These are phyloP conservation scores for Lophiostoma macrostomum DNA, from an alignment of 495 filamentous ascomycete species.

Conservation along the genomic window DNA sequence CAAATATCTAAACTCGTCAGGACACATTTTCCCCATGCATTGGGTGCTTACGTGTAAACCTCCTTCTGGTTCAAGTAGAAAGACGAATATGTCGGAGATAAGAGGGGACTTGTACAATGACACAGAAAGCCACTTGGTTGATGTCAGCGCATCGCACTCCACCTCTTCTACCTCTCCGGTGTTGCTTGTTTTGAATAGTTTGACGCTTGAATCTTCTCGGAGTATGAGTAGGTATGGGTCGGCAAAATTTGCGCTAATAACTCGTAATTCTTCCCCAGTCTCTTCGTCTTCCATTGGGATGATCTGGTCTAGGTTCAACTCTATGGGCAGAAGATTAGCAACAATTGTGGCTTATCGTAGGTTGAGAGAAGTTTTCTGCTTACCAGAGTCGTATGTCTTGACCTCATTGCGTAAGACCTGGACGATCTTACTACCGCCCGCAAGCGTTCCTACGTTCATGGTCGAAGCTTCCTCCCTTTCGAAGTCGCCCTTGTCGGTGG, in stretches of 20 bases:
- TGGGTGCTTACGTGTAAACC: slow-evolving; percentile 64
- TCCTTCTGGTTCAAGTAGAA: slow-evolving; percentile 66
- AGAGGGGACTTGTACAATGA: slow-evolving; percentile 66
- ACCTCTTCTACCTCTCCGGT: slow-evolving; percentile 84
- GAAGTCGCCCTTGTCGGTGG: slow-evolving; percentile 72
- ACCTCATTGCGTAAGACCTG: slow-evolving; percentile 83
- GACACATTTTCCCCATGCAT: background rate
- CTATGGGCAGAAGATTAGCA: slow-evolving; percentile 41
- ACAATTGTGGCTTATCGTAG: too few relatives aligned
- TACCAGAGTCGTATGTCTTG: slow-evolving; percentile 82
- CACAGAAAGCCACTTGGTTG: slow-evolving; percentile 71
- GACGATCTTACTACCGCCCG: slow-evolving; percentile 69
- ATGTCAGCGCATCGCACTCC: slow-evolving; percentile 52
- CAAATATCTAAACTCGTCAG: slow-evolving; percentile 48
- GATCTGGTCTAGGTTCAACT: slow-evolving; percentile 82
- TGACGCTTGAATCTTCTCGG: slow-evolving; percentile 73
- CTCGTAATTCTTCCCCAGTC: slow-evolving; percentile 66
- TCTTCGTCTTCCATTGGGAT: slow-evolving; percentile 87
- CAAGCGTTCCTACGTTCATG: slow-evolving; percentile 74
- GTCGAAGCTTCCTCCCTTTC: slow-evolving; percentile 82
- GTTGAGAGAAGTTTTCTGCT: slow-evolving; percentile 43
- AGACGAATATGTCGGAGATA: slow-evolving; percentile 56
- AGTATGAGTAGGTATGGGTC: slow-evolving; percentile 88
- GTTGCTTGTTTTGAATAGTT: slow-evolving; percentile 71
- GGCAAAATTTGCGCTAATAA: slow-evolving; percentile 75